Evolutionary conservation across 805 yeast species (phyloP).

Genomic region (Kodamaea kaohsiungensis): DNA sequence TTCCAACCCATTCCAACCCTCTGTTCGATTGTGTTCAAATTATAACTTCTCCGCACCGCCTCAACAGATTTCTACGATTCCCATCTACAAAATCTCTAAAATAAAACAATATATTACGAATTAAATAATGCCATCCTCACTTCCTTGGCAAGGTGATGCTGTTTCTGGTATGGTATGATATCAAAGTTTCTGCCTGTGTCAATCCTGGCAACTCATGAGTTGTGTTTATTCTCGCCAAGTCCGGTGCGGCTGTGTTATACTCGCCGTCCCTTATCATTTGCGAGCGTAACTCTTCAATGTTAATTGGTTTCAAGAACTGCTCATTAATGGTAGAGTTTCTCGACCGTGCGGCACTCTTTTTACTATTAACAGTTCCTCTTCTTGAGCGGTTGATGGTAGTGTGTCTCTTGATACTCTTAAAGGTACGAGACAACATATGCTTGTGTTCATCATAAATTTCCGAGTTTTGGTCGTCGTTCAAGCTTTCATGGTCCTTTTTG

Average conservation of each 20-base stretch:
- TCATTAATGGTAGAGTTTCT: slow-evolving; percentile 24
- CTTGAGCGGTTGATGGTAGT: slow-evolving; percentile 30
- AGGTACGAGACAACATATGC: slow-evolving; percentile 26
- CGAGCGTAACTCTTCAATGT: slow-evolving; percentile 33
- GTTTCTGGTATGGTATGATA: slow-evolving; percentile 44
- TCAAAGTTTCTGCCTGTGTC: slow-evolving; percentile 49
- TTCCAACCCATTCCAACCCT: too few relatives aligned
- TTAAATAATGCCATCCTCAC: neutral
- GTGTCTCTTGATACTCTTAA: slow-evolving; percentile 36
- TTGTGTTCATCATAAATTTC: slow-evolving; percentile 7
- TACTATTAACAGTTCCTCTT: slow-evolving; percentile 17
- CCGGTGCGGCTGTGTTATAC: slow-evolving; percentile 32
- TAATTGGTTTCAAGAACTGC: slow-evolving; percentile 34
- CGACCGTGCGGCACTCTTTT: slow-evolving; percentile 19
- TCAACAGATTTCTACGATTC: too few relatives aligned
- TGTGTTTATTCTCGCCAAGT: slow-evolving; percentile 41
- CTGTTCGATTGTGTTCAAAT: too few relatives aligned
- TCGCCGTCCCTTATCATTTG: slow-evolving; percentile 43
- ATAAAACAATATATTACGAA: neutral
- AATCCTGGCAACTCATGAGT: slow-evolving; percentile 52
- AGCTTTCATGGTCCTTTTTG: slow-evolving; percentile 19
- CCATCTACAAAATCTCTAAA: neutral
- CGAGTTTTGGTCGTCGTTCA: slow-evolving; percentile 10
- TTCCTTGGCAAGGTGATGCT: slow-evolving; percentile 22
- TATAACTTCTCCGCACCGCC: too few relatives aligned